phyloP scores from a whole-genome alignment of 371 early-diverging fungal genomes.

The Haplosporangium sp. region DNA sequence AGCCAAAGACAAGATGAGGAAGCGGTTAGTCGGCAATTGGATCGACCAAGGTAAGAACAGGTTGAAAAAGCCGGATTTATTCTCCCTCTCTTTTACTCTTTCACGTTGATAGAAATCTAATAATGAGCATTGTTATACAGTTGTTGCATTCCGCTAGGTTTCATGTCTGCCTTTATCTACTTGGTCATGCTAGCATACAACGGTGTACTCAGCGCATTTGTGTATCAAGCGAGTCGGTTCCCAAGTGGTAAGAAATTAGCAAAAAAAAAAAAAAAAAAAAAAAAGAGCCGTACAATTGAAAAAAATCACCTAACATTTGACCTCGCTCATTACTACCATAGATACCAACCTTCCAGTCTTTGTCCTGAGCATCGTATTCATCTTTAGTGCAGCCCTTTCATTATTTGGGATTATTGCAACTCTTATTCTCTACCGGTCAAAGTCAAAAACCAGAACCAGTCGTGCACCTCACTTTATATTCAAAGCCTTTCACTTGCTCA shows the following conservation, averaged over 20 bases:
- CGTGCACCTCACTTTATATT: conserved; percentile 7
- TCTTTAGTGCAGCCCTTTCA: conserved; percentile 2
- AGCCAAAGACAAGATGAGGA: neutral
- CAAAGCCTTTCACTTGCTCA: conserved; percentile 20
- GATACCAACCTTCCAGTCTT: conserved; percentile 17
- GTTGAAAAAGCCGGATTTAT: neutral
- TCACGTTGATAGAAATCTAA: neutral
- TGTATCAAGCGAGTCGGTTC: conserved; percentile 38
- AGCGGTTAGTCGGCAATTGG: neutral
- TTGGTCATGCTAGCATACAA: conserved; percentile 26
- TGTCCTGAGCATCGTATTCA: conserved; percentile 13
- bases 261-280: neutral
- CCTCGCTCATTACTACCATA: neutral
- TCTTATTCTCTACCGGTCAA: neutral
- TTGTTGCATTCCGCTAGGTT: conserved; percentile 16
- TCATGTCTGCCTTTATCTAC: conserved; percentile 15
- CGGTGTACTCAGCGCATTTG: conserved; percentile 20
- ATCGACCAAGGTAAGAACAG: conserved; percentile 17
- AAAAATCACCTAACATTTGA: neutral
- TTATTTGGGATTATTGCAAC: conserved; percentile 9
- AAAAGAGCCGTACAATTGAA: neutral
- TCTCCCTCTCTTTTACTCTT: neutral
- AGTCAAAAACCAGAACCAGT: neutral
- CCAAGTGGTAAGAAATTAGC: conserved; percentile 9
- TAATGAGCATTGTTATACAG: neutral